phyloP scores from a whole-genome alignment of 768 basidiomycete species.

The Tulasnella sp. region DNA sequence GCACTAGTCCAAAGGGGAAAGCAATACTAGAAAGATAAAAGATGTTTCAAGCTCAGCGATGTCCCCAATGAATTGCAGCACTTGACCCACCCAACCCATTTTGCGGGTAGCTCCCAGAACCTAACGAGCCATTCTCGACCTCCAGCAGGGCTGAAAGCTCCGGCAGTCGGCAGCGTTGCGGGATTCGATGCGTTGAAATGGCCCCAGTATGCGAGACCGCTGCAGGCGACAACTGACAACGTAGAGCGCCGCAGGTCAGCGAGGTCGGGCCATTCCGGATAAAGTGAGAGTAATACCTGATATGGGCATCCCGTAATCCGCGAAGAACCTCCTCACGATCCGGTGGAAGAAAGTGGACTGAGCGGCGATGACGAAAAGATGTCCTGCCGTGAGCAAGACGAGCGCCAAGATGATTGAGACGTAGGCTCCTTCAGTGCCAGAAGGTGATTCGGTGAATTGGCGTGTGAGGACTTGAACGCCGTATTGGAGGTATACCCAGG shows the following conservation, averaged over 20 bases:
- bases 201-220: constrained; percentile 82
- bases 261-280: neutral
- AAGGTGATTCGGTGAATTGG: constrained; percentile 38
- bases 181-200: constrained; percentile 49
- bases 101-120: constrained; percentile 80
- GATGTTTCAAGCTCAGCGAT: neutral
- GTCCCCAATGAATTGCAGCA: constrained; percentile 21
- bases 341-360: constrained; percentile 57
- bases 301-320: constrained; percentile 88
- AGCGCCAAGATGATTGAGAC: constrained; percentile 64
- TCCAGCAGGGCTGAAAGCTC: constrained; percentile 58
- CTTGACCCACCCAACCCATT: constrained; percentile 81
- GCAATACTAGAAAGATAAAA: constrained; percentile 44
- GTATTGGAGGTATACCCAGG: constrained; percentile 83
- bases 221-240: constrained; percentile 45
- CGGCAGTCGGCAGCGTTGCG: constrained; percentile 53
- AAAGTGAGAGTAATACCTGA: constrained; percentile 26
- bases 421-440: constrained; percentile 35
- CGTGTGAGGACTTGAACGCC: constrained; percentile 74
- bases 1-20: constrained; percentile 74
- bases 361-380: constrained; percentile 60
- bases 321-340: constrained; percentile 59
- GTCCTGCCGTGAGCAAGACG: constrained; percentile 62
- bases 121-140: constrained; percentile 71
- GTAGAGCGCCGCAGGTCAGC: too few species aligned